phyloP scores from a whole-genome alignment of 306 rosid species.

The Geum urbanum region DNA sequence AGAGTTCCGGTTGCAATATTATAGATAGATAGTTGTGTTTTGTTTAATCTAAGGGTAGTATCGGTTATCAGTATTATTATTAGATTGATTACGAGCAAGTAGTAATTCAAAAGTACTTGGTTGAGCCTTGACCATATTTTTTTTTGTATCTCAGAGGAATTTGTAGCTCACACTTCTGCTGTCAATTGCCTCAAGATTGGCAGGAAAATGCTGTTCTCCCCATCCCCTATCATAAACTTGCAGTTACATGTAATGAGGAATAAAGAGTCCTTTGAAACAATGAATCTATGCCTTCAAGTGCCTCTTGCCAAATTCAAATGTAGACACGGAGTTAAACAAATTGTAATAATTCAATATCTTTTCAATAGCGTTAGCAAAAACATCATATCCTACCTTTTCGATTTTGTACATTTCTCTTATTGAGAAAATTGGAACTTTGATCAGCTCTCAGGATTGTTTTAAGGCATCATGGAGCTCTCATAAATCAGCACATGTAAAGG shows the following conservation, averaged over 20 bases:
- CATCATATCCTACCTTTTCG: too few relatives aligned
- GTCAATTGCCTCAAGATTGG: conserved; percentile 99
- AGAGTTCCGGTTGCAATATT: too few relatives aligned
- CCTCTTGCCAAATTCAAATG: too few relatives aligned
- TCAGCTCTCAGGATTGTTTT: conserved; percentile 95
- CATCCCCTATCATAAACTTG: too few relatives aligned
- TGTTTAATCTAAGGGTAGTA: background rate
- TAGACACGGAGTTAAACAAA: too few relatives aligned
- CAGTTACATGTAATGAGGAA: too few relatives aligned
- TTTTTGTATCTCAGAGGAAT: conserved; percentile 66
- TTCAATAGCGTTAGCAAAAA: too few relatives aligned
- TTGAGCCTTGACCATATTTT: conserved; percentile 45
- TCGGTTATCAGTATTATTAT: background rate
- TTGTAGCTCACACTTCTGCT: conserved; percentile 91
- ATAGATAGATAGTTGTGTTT: background rate
- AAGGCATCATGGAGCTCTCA: conserved; percentile 92
- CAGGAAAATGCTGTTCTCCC: too few relatives aligned
- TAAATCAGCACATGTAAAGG: conserved; percentile 75
- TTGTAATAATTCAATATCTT: too few relatives aligned
- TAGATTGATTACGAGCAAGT: background rate
- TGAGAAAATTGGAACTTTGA: conserved; percentile 22
- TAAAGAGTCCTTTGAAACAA: too few relatives aligned
- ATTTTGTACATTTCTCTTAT: background rate
- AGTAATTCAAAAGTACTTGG: background rate
- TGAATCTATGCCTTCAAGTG: too few relatives aligned